These are phyloP conservation scores for Vigna unguiculata DNA, from an alignment of 306 rosid genomes.

Conservation along the genomic window DNA sequence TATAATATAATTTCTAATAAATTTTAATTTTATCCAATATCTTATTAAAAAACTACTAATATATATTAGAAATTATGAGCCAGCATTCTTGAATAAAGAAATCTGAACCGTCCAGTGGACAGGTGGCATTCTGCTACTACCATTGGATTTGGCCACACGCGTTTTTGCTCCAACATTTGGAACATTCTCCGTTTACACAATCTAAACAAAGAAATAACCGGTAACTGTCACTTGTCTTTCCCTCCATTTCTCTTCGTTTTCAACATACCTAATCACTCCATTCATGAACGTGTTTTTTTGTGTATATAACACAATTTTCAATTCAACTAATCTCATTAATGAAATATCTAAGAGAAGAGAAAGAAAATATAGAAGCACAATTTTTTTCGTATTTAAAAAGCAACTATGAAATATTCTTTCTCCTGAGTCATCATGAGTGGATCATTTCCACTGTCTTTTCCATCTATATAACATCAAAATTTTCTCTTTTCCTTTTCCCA, in stretches of 20 bases:
- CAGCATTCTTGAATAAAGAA: neutral
- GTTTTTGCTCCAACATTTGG: neutral
- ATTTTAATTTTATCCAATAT: no score
- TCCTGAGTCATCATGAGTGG: neutral
- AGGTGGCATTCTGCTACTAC: neutral
- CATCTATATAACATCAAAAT: neutral
- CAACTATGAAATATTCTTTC: neutral
- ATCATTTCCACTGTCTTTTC: slow-evolving; percentile 12
- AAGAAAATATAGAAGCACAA: neutral
- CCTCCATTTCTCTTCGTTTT: neutral
- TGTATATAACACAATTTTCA: neutral
- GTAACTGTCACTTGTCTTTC: neutral
- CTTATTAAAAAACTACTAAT: no score
- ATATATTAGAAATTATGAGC: no score
- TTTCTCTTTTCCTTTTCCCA: neutral
- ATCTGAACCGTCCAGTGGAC: neutral
- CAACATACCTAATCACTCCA: neutral
- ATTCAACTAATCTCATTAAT: neutral
- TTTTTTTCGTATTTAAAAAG: neutral
- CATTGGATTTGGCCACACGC: neutral
- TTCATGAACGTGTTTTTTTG: neutral
- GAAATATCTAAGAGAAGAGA: neutral
- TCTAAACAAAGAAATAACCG: no score
- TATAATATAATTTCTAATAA: no score
- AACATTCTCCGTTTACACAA: neutral